Conservation (phyloP, 331 rosid genomes). For the Acacia concinna region DNA sequence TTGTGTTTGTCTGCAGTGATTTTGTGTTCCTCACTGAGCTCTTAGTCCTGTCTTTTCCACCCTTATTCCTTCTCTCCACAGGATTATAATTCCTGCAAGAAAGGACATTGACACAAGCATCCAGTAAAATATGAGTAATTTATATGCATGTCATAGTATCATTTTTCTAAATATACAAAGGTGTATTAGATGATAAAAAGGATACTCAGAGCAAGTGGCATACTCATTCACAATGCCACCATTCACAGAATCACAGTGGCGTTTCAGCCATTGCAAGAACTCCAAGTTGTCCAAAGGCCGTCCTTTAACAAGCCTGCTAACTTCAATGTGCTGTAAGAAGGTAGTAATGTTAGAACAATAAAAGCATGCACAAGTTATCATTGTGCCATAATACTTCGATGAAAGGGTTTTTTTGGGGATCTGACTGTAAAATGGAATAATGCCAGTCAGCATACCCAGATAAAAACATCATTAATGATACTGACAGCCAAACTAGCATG, state of each 20-base stretch:
- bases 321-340: conserved; percentile 83
- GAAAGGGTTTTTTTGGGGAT: no score
- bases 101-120: not conserved
- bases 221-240: conserved; percentile 99
- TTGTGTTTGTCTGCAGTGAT: conserved; percentile 69
- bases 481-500: not conserved
- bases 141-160: not conserved
- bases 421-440: conserved; percentile 1
- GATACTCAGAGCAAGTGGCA: conserved; percentile 31
- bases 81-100: conserved; percentile 82
- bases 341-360: conserved; percentile 32
- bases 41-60: conserved; percentile 72
- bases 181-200: conserved; percentile 2
- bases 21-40: conserved; percentile 56
- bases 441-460: conserved; percentile 10
- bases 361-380: conserved; percentile 7
- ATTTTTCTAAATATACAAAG: conserved; percentile 4
- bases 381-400: not conserved
- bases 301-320: conserved; percentile 92
- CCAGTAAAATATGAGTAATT: not conserved
- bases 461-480: conserved; percentile 9
- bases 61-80: conserved; percentile 74
- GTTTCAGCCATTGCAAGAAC: conserved; percentile 98
- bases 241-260: conserved; percentile 94
- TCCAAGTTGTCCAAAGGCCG: conserved; percentile 97